Conservation (phyloP, 768 basidiomycete genomes). For the Dacryopinax spathularia region DNA sequence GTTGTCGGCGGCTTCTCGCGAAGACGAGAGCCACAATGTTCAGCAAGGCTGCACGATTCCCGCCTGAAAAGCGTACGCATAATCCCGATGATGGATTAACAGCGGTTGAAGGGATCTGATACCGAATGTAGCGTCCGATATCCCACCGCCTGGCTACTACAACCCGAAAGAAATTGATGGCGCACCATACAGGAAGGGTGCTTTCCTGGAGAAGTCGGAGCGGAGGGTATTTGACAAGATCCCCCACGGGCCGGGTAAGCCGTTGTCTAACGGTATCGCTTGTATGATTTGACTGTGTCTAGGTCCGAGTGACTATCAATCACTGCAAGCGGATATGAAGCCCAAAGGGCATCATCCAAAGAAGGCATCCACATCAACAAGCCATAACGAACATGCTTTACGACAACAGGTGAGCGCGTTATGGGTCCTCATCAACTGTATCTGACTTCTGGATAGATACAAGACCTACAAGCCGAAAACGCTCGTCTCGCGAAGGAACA, state of each 20-base stretch:
- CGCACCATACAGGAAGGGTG: slow-evolving; percentile 43
- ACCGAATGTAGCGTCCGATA: slow-evolving; percentile 30
- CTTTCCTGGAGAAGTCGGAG: slow-evolving; percentile 43
- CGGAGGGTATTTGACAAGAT: slow-evolving; percentile 36
- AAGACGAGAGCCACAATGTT: not conserved
- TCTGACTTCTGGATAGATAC: not conserved
- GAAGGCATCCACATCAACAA: not conserved
- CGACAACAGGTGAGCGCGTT: not conserved
- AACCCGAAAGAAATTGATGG: slow-evolving; percentile 30
- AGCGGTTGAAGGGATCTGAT: not conserved
- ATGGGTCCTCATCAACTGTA: not conserved
- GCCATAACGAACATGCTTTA: not conserved
- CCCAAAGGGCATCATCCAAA: not conserved
- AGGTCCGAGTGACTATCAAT: not conserved
- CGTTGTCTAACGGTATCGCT: not conserved
- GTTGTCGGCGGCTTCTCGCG: not conserved
- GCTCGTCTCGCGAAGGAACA: not conserved
- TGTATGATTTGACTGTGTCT: not conserved
- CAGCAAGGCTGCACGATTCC: not conserved
- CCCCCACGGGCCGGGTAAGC: slow-evolving; percentile 32
- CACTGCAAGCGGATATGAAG: not conserved
- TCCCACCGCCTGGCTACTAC: slow-evolving; percentile 41
- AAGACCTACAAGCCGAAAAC: not conserved
- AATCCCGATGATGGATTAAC: not conserved
- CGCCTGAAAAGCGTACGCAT: not conserved